Percentiles rank a stretch among this genome's conserved stretches.
phyloP scores from a whole-genome alignment of 2,329 filamentous ascomycete species.

The Diaporthe ilicicola region DNA sequence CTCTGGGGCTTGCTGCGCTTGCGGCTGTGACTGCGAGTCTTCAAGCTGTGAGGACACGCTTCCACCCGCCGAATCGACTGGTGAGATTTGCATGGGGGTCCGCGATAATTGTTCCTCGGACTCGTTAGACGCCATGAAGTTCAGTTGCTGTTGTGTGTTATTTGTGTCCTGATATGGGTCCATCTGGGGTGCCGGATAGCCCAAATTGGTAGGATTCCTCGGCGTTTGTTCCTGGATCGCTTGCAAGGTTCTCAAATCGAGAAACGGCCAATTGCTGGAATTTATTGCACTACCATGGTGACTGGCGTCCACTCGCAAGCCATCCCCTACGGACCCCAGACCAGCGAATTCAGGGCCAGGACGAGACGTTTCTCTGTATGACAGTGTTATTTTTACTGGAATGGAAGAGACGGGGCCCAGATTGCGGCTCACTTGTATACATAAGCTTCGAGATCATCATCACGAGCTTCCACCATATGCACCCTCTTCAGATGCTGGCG shows the following conservation, averaged over 20 bases:
- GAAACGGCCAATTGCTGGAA: background rate
- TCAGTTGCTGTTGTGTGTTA: slow-evolving; percentile 17
- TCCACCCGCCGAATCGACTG: background rate
- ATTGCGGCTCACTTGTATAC: slow-evolving; percentile 40
- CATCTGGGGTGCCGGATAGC: slow-evolving; percentile 7
- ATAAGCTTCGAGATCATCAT: slow-evolving; percentile 50
- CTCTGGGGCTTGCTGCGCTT: background rate
- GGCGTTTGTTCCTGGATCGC: background rate
- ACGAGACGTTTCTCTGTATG: background rate
- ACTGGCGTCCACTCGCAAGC: background rate
- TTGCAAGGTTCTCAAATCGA: slow-evolving; percentile 2
- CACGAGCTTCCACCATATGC: slow-evolving; percentile 56
- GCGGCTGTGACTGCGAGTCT: background rate
- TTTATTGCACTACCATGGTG: background rate
- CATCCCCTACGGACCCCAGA: slow-evolving; percentile 26
- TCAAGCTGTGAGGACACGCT: background rate
- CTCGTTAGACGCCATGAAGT: background rate
- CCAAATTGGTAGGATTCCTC: background rate
- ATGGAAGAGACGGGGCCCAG: background rate
- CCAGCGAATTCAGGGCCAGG: slow-evolving; percentile 29
- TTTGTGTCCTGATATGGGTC: slow-evolving; percentile 11
- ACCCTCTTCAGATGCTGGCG: slow-evolving; percentile 78
- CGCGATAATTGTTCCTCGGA: background rate
- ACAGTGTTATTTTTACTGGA: background rate
- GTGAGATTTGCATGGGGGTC: slow-evolving; percentile 2